Base-by-base conservation (phyloP, 352 stramenopile genomes). In the Pythium aphanidermatum region DNA sequence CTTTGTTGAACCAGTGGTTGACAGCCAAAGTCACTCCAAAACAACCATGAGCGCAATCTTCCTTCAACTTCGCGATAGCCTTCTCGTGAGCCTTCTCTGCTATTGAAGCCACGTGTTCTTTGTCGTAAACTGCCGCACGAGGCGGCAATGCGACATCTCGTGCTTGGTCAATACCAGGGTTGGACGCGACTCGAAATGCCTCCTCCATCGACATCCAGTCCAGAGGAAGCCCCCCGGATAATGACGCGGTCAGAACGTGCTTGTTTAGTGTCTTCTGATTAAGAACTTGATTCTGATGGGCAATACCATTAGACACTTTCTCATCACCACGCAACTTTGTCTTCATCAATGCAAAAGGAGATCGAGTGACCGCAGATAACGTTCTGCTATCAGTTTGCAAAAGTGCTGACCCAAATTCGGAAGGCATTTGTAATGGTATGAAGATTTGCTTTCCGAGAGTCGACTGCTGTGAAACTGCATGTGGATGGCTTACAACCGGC, bases 201-300 rank as follows among this genome's bases (percentile, higher is more conserved):
- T 84, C 65, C 32, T 83, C 72, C 38, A 65, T 71, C 39, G 62
- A 68, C 24, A 72, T 43, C 74, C 74, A 89, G 55, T 86, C 70
- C 58, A 68, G 70, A 9, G 77, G 72, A 1, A 86, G 27, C 0
- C 46, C 55, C 11, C 51, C 52, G 8, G 68, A 62, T 5, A 83
- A 43, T 0, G 72, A 82, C 11, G 74, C 68, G 14, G 51, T 71
- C n/a, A 68, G 19, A 7, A 83, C 49, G 4, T 75, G 51, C 13
- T 62, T 63, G 35, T 70, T 81, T 31, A 88, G 33, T 9, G 43
- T 44, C 2, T 35, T 37, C 23, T 59, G 43, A 21, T 59, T 51
- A 17, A 51, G 32, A 14, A 38, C 28, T 10, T 34, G 28, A 5
- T 16, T 21, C 14, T 50, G 50, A 20, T 21, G 7, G n/a, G n/a